Evolutionary conservation across 139 green algal genomes (phyloP).

Genomic region (Mychonastes homosphaera): DNA sequence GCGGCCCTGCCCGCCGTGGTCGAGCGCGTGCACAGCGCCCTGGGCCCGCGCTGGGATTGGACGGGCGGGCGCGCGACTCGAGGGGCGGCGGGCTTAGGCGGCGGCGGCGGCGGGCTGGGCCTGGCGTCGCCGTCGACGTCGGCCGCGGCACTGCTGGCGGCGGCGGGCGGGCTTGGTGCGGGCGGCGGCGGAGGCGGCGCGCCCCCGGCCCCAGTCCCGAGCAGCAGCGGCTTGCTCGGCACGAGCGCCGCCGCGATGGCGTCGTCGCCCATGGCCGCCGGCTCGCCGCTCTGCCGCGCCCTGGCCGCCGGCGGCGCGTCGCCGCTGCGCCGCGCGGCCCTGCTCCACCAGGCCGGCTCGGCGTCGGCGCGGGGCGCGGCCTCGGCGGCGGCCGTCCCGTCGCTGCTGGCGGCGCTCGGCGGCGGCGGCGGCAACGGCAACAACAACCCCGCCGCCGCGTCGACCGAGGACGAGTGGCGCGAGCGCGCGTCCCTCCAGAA

Average conservation of each 20-base stretch:
- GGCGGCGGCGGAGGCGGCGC: not conserved
- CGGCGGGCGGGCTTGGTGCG: no score
- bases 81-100: conserved; percentile 2
- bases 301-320: no score
- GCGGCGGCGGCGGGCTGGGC: conserved; percentile 7
- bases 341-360: no score
- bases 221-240: conserved; percentile 5
- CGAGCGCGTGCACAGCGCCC: conserved; percentile 36
- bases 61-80: conserved; percentile 33
- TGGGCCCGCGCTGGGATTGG: conserved; percentile 70
- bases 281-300: no score
- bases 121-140: no score
- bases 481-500: conserved; percentile 65
- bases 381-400: no score
- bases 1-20: conserved; percentile 43
- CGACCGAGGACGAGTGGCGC: conserved; percentile 52
- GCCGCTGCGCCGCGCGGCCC: no score
- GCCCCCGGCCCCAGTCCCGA: conserved; percentile 1
- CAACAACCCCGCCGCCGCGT: conserved; percentile 10
- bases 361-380: no score
- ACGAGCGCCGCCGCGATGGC: no score
- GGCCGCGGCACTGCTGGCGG: no score
- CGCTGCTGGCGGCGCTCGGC: no score
- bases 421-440: not conserved
- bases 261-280: no score